phyloP scores from a whole-genome alignment of 495 filamentous ascomycete species.

The Evernia prunastri region DNA sequence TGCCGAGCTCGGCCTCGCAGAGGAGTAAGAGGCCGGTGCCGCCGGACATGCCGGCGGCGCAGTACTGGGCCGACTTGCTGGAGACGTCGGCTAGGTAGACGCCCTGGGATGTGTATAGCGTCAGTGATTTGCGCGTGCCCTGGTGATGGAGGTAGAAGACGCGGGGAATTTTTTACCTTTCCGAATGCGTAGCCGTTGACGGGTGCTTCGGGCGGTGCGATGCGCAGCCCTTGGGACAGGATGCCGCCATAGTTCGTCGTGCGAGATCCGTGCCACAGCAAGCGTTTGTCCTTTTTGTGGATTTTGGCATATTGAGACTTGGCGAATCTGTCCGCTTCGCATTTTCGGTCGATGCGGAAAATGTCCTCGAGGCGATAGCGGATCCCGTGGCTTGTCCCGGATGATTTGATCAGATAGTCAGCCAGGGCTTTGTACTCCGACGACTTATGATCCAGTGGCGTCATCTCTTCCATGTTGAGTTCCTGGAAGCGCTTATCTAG shows the following conservation, averaged over 20 bases:
- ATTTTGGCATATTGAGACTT: slow-evolving; percentile 42
- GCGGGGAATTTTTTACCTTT: slow-evolving; percentile 39
- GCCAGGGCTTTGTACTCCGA: slow-evolving; percentile 58
- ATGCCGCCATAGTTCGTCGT: slow-evolving; percentile 79
- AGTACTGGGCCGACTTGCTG: slow-evolving; percentile 74
- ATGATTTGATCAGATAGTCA: slow-evolving; percentile 59
- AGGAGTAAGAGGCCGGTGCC: slow-evolving; percentile 59
- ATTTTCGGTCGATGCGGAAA: slow-evolving; percentile 73
- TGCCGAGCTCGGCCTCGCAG: slow-evolving; percentile 64
- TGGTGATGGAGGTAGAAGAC: background rate
- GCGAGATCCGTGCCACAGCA: slow-evolving; percentile 74
- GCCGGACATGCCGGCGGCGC: slow-evolving; percentile 48
- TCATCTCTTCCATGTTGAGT: slow-evolving; percentile 70
- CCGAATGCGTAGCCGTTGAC: slow-evolving; percentile 76
- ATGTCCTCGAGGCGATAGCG: slow-evolving; percentile 54
- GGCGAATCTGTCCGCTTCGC: slow-evolving; percentile 63
- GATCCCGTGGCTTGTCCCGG: slow-evolving; percentile 49
- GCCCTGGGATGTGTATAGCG: slow-evolving; percentile 40
- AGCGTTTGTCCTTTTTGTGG: slow-evolving; percentile 51
- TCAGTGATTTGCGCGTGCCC: background rate
- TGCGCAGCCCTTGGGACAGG: slow-evolving; percentile 74
- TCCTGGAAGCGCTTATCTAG: slow-evolving; percentile 66
- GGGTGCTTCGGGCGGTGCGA: slow-evolving; percentile 78
- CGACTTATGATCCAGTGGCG: slow-evolving; percentile 49
- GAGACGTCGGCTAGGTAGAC: slow-evolving; percentile 84